Evolutionary conservation across 495 filamentous ascomycete species (phyloP), one percentile per base, ranked within the genome.

Genomic region (Aspergillus bertholletiae): DNA sequence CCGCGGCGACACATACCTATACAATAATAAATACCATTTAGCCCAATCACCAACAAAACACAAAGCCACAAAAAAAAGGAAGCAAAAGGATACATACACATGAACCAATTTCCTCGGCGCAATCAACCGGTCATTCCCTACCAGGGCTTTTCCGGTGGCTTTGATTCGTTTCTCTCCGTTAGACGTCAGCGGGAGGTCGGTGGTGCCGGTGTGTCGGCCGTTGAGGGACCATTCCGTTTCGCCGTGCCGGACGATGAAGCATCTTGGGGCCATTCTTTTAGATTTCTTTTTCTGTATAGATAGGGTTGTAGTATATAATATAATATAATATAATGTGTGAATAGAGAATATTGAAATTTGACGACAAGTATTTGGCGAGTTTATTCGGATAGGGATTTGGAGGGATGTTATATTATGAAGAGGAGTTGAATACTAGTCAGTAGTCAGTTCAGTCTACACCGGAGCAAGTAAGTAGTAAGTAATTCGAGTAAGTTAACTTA

Each of bases 141-240:
- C 84, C 2, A 97, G 78, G 1, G 90, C 89, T 53, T 82, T 80
- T 21, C 91, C 90, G 0, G 94, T 96, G 11, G 91, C 86, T 49
- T 76, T 77, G 54, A 97, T 84, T 21, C 92, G 82, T 64, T 85
- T 88, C 74, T 96, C 92, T 30, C 94, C 94, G 67, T 90, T 90
- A 12, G 82, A 70, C 2, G 94, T 98, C 9, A 98, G 77, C 0
- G 90, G 84, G 20, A 98, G 85, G 58, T 98, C 94, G 23, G 88
- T 90, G 23, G 74, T 81, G 45, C 93, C 89, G 0, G 94, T 98
- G 74, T 98, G 93, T 21, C 87, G 84, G 54, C 92, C 94, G 63
- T 89, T 91, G 35, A 97, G 81, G 1, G 92, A 96, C 94, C 94
- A 98, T 79, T 95, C 90, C 3, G 94, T 98, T 73, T 98, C 94